Base-by-base conservation (phyloP, 345 rosid species). In the Toxicodendron radicans region DNA sequence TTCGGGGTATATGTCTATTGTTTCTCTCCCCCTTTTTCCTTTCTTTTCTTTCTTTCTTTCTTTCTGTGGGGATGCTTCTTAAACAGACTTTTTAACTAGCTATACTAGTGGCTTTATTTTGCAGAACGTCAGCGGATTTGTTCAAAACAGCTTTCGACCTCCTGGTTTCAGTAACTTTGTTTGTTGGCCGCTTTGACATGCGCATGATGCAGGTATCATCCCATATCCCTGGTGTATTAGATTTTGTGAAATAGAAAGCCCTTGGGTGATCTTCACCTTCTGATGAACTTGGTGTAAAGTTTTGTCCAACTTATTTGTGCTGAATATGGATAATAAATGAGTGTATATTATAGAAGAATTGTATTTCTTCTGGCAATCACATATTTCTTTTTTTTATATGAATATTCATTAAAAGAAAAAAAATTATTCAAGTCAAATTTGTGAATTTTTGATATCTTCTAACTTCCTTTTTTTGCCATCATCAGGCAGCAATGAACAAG, bases 111-210 rank as follows among this genome's bases (percentile, higher is more conserved):
- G 49, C 73, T 76, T 32, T 75, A 20, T 85, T 56, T 77, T 85
- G 81, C 97, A 95, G 99, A 86, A 93, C 99, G 58, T 95, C 98
- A 61, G 97, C 99, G 59, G 99, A 95, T 85, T 87, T 95, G 75
- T 95, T 95, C 82, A 95, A 95, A 89, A 91, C 99, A 64, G 91
- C 82, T 66, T 95, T 95, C 86, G 99, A 95, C 84, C 99, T 95
- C 78, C 80, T 95, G 76, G 98, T 95, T 74, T 95, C 99, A 33
- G 97, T 95, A 74, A 95, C 99, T 21, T 84, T 95, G n/a, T 95
- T 95, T 86, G 88, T 95, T 82, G 99, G 99, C 60, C 97, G 98
- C 74, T 95, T 95, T 88, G 99, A 95, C 80, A 95, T 95, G 99
- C 93, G 99, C 38, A 93, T 93, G 99, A 92, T 95, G 95, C 98